These are phyloP conservation scores for Chytridium lagenaria DNA, from an alignment of 371 early-diverging fungal species.

Conservation along the genomic window DNA sequence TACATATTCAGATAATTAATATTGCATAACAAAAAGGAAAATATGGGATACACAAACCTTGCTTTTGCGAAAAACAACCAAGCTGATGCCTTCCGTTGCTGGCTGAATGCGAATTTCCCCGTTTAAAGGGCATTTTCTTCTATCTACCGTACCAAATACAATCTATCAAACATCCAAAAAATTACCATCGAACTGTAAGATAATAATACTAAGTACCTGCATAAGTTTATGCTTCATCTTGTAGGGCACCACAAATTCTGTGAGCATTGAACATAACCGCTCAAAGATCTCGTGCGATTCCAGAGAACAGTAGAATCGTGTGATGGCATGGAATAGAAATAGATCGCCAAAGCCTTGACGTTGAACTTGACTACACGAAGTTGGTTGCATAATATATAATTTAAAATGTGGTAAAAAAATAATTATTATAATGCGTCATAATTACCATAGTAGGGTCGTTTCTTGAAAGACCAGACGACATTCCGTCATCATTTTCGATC, in stretches of 20 bases:
- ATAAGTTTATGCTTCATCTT: constrained; percentile 49
- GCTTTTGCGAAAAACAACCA: constrained; percentile 64
- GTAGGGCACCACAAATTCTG: constrained; percentile 56
- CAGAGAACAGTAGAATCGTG: constrained; percentile 58
- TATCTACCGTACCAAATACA: constrained; percentile 63
- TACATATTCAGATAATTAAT: constrained; percentile 5
- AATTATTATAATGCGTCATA: too few species aligned
- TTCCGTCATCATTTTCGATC: neutral
- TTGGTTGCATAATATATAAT: neutral
- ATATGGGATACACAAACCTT: constrained; percentile 53
- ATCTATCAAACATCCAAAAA: constrained; percentile 39
- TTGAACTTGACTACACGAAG: constrained; percentile 26
- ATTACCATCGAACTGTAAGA: too few species aligned
- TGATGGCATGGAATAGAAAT: constrained; percentile 58
- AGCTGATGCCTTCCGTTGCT: constrained; percentile 40
- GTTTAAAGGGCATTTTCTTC: constrained; percentile 62
- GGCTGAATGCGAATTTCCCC: constrained; percentile 62
- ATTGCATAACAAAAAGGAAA: neutral
- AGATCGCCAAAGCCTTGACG: constrained; percentile 50
- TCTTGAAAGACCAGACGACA: neutral
- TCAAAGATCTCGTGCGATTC: constrained; percentile 43
- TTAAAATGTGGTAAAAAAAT: too few species aligned
- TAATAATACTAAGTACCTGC: too few species aligned
- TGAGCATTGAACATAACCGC: constrained; percentile 33
- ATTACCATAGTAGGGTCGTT: neutral